These are phyloP conservation scores for Ballota nigra DNA, from an alignment of 257 asterid genomes.

Conservation along the genomic window DNA sequence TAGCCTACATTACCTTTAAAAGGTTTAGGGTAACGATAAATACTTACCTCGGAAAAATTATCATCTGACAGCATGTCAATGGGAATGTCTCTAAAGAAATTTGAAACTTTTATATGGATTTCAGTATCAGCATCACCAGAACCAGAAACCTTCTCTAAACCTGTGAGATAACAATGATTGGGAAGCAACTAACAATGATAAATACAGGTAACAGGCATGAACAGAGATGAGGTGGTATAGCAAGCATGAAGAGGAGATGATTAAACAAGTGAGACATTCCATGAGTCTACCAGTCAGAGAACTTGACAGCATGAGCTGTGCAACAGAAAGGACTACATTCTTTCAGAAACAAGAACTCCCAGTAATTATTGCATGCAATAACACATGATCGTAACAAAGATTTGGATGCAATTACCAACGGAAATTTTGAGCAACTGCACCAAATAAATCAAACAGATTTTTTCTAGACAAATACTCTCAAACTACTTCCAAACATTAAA, in stretches of 20 bases:
- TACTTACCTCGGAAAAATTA: conserved; percentile 66
- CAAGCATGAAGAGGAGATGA: conserved; percentile 16
- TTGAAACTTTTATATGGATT: conserved; percentile 56
- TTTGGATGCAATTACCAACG: background rate
- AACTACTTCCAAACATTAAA: background rate
- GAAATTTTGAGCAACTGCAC: conserved; percentile 12
- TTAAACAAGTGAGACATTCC: background rate
- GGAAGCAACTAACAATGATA: conserved; percentile 16
- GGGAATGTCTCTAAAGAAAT: conserved; percentile 47
- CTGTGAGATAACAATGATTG: conserved; percentile 34
- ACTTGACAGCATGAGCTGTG: conserved; percentile 1
- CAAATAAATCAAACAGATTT: background rate
- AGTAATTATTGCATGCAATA: background rate
- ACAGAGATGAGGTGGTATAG: conserved; percentile 3
- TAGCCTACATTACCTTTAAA: conserved; percentile 11
- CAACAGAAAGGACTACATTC: conserved; percentile 2
- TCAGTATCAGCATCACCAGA: conserved; percentile 44
- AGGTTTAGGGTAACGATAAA: background rate
- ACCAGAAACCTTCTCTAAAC: conserved; percentile 48
- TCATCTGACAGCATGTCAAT: conserved; percentile 66
- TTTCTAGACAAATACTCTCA: background rate
- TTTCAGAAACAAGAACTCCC: conserved; percentile 7
- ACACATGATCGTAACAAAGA: background rate
- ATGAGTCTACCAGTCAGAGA: background rate
- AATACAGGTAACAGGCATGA: background rate